Evolutionary conservation across 2,329 filamentous ascomycete genomes (phyloP).

Genomic region (Aspergillus eucalypticola): DNA sequence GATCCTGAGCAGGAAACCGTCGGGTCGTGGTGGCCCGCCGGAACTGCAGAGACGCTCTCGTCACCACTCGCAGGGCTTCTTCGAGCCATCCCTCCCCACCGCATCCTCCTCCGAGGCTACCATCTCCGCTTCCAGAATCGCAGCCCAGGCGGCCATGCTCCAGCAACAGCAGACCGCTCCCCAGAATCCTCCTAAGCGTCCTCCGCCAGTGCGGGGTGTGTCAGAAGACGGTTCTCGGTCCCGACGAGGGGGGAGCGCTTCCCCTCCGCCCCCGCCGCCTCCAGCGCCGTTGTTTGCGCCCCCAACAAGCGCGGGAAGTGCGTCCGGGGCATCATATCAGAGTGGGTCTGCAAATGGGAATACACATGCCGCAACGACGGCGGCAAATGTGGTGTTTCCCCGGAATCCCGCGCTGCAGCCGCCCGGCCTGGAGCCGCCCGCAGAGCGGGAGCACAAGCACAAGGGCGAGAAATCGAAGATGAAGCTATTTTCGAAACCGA

Average conservation of each 20-base stretch:
- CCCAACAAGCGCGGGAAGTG: conserved; percentile 18
- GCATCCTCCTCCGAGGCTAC: conserved; percentile 50
- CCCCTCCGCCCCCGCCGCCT: conserved; percentile 35
- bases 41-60: conserved; percentile 47
- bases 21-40: conserved; percentile 38
- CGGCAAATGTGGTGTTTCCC: conserved; percentile 64
- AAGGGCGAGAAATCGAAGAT: conserved; percentile 65
- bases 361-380: conserved; percentile 59
- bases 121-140: conserved; percentile 63
- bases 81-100: conserved; percentile 64
- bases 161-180: conserved; percentile 36
- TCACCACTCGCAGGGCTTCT: conserved; percentile 66
- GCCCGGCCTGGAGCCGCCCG: conserved; percentile 28
- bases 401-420: conserved; percentile 45
- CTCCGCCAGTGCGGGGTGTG: conserved; percentile 51
- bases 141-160: conserved; percentile 67
- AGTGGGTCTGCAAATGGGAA: conserved; percentile 54
- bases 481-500: conserved; percentile 69
- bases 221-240: conserved; percentile 35
- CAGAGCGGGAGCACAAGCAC: conserved; percentile 50
- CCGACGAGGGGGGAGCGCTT: conserved; percentile 37
- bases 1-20: conserved; percentile 36
- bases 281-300: conserved; percentile 28
- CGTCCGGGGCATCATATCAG: conserved; percentile 43
- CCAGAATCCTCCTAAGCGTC: conserved; percentile 54